Percentiles rank a stretch among this genome's conserved stretches.
These are phyloP conservation scores for Fusarium pininemorale DNA, from an alignment of 2,329 filamentous ascomycete species.

Conservation along the genomic window DNA sequence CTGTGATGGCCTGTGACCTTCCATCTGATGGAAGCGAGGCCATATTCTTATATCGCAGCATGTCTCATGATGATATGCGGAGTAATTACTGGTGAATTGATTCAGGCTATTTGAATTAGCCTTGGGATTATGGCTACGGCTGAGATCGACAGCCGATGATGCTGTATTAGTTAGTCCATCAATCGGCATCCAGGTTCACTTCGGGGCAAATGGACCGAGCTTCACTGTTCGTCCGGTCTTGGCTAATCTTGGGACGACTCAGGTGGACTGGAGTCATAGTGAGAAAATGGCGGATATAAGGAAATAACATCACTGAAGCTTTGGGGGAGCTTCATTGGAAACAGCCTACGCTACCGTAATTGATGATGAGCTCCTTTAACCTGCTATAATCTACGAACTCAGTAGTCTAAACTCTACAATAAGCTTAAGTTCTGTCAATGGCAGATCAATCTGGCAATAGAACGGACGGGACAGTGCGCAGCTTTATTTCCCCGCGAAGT, in stretches of 20 bases:
- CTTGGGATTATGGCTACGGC: neutral
- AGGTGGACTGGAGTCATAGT: neutral
- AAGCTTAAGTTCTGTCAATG: neutral
- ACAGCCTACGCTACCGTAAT: neutral
- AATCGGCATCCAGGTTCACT: constrained; percentile 11
- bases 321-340: neutral
- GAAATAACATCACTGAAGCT: neutral
- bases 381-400: neutral
- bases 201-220: constrained; percentile 15
- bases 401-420: neutral
- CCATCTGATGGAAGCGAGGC: neutral
- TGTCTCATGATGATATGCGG: constrained; percentile 6
- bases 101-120: constrained; percentile 30
- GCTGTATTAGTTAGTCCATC: constrained; percentile 13
- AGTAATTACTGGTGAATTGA: constrained; percentile 1
- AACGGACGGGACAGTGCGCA: neutral
- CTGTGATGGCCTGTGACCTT: neutral
- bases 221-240: neutral
- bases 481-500: neutral
- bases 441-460: neutral
- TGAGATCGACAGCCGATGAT: constrained; percentile 6
- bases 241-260: neutral
- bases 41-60: constrained; percentile 3
- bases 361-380: neutral
- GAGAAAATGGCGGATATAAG: neutral